These are phyloP conservation scores for Jasminum sambac DNA, from an alignment of 257 asterid genomes.

Conservation along the genomic window DNA sequence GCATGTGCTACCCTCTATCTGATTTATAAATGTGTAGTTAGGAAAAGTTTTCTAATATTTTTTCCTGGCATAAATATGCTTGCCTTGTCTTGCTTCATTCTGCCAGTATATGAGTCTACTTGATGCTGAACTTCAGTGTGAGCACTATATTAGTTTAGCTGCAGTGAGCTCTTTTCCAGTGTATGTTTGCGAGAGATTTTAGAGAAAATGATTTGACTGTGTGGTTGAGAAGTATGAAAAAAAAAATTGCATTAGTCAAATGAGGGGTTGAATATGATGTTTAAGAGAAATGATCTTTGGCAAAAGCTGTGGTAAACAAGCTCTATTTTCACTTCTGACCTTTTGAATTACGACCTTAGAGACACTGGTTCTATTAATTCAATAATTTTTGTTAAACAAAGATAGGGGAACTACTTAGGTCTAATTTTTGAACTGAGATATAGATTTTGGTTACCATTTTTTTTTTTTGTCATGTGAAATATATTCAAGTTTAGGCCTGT, in stretches of 20 bases:
- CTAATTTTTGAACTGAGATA: background rate
- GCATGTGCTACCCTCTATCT: background rate
- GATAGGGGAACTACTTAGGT: background rate
- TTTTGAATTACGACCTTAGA: background rate
- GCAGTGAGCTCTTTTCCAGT: background rate
- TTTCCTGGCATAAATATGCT: background rate
- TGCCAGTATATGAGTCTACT: background rate
- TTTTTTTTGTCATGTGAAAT: background rate
- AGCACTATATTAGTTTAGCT: background rate
- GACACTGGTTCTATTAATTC: background rate
- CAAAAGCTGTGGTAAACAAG: too few relatives aligned
- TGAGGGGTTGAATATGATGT: too few relatives aligned
- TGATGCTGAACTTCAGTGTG: background rate
- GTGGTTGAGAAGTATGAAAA: too few relatives aligned
- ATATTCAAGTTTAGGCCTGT: background rate
- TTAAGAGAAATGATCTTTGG: too few relatives aligned
- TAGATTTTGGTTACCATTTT: background rate
- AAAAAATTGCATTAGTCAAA: too few relatives aligned
- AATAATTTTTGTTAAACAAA: background rate
- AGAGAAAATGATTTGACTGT: too few relatives aligned
- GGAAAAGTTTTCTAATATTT: background rate
- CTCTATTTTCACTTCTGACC: background rate
- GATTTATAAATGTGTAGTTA: background rate
- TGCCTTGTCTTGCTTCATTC: background rate
- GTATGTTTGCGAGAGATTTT: too few relatives aligned